Evolutionary conservation across 768 basidiomycete species (phyloP), one percentile per base, ranked within the genome.

Genomic region (Kwoniella sp.): DNA sequence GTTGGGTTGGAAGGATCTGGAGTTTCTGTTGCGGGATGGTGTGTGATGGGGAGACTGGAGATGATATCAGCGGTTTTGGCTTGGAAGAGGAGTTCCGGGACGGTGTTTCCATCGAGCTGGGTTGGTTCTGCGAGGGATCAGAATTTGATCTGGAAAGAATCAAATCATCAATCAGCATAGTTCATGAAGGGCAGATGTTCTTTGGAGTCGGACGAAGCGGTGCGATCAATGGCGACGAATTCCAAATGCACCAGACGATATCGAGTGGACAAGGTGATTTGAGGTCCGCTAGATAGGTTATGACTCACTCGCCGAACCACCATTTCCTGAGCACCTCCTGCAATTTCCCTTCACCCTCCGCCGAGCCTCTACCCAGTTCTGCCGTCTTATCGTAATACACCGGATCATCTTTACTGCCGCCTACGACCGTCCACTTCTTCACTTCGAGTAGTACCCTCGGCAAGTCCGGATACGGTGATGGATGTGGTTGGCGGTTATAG

Each of bases 271-370:
- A n/a, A n/a, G n/a, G n/a, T n/a, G n/a, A n/a, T n/a, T n/a, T n/a
- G n/a, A n/a, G n/a, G n/a, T n/a, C n/a, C 38, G 38, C 22, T 9
- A 51, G 28, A 30, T 0, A 30, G 17, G 13, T 17, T n/a, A 9
- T 15, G 11, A 67, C 74, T 61, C 48, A 76, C 72, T 76, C 72
- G 26, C 74, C 74, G 50, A 65, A 58, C 68, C 65, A 76, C 74
- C 74, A 76, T 54, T 71, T 73, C 58, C 68, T 63, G 48, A 76
- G 34, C 17, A 76, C 65, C 45, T 51, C 65, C 53, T 72, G 67
- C 0, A 72, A 57, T 29, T 66, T 61, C n/a, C 47, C 70, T 26
- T 68, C 68, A 13, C 37, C 65, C 56, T 66, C 68, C 11, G 30
- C 30, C 8, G 55, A 58, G 1, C 68, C 67, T 23, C 54, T 55